Percentiles rank a stretch among this genome's conserved stretches.
These are phyloP conservation scores for Fusarium anthophilum DNA, from an alignment of 2,329 filamentous ascomycete species.

Conservation along the genomic window DNA sequence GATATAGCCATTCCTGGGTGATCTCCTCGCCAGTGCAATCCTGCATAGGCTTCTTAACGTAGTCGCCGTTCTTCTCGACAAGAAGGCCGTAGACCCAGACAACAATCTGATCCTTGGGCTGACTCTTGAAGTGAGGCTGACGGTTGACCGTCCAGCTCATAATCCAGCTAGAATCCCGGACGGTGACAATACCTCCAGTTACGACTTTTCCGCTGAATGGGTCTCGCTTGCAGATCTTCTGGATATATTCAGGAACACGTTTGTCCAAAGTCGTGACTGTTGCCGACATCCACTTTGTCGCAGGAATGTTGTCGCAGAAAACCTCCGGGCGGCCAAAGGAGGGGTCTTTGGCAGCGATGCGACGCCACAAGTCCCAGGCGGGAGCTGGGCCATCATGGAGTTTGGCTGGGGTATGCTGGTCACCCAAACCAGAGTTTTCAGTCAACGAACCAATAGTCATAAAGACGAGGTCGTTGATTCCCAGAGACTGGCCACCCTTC, in stretches of 20 bases:
- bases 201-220: background rate
- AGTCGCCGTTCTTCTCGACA: background rate
- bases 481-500: background rate
- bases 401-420: background rate
- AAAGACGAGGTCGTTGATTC: background rate
- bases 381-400: background rate
- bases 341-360: background rate
- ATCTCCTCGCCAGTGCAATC: conserved; percentile 1
- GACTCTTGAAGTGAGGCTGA: conserved; percentile 2
- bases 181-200: background rate
- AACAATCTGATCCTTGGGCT: background rate
- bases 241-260: background rate
- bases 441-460: background rate
- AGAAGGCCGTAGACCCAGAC: background rate
- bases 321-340: background rate
- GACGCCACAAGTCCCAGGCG: conserved; percentile 2
- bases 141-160: background rate
- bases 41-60: background rate
- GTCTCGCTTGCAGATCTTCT: background rate
- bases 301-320: background rate
- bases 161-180: background rate
- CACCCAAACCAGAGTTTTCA: background rate
- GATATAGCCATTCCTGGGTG: background rate
- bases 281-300: background rate
- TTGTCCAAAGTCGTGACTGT: background rate